These are phyloP conservation scores for Leccinum disarticulatum DNA, from an alignment of 768 basidiomycete species.

Conservation along the genomic window DNA sequence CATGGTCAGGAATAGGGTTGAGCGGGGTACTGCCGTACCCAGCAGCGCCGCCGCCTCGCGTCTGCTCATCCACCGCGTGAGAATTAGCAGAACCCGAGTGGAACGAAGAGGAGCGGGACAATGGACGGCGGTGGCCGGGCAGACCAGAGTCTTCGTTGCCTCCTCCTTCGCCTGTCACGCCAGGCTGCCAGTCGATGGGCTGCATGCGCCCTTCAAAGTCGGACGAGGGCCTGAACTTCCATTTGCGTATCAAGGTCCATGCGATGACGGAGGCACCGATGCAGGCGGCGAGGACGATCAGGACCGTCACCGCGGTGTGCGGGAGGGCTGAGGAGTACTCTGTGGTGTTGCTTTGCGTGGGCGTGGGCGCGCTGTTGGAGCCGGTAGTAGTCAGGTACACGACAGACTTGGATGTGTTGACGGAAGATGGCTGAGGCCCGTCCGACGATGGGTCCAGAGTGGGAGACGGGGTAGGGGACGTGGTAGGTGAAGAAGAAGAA, in stretches of 20 bases:
- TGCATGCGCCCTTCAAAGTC: slow-evolving; percentile 82
- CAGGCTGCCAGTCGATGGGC: slow-evolving; percentile 88
- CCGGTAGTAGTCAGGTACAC: slow-evolving; percentile 36
- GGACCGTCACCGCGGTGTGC: slow-evolving; percentile 49
- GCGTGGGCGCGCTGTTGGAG: slow-evolving; percentile 13
- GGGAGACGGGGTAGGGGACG: slow-evolving; percentile 19
- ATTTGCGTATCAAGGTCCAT: slow-evolving; percentile 92
- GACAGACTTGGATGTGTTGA: slow-evolving; percentile 49
- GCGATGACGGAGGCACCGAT: slow-evolving; percentile 68
- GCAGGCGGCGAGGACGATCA: slow-evolving; percentile 69
- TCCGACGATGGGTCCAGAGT: slow-evolving; percentile 16
- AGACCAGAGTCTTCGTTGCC: slow-evolving; percentile 44
- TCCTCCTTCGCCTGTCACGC: slow-evolving; percentile 18
- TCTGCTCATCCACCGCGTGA: slow-evolving; percentile 32
- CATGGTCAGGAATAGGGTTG: slow-evolving; percentile 64
- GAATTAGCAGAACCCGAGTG: slow-evolving; percentile 47
- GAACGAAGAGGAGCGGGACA: slow-evolving; percentile 69
- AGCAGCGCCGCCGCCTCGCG: slow-evolving; percentile 33
- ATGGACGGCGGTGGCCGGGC: slow-evolving; percentile 47
- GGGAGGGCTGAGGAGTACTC: slow-evolving; percentile 39
- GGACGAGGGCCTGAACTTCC: slow-evolving; percentile 81
- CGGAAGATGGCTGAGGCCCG: slow-evolving; percentile 11
- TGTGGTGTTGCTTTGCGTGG: slow-evolving; percentile 23
- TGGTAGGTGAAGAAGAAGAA: slow-evolving; percentile 18
- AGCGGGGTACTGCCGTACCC: slow-evolving; percentile 32